A percentile compares a stretch with the other conserved stretches of the same genome.
These are phyloP conservation scores for Pseudogymnoascus sp. DNA, from an alignment of 2,329 filamentous ascomycete genomes.

Conservation along the genomic window DNA sequence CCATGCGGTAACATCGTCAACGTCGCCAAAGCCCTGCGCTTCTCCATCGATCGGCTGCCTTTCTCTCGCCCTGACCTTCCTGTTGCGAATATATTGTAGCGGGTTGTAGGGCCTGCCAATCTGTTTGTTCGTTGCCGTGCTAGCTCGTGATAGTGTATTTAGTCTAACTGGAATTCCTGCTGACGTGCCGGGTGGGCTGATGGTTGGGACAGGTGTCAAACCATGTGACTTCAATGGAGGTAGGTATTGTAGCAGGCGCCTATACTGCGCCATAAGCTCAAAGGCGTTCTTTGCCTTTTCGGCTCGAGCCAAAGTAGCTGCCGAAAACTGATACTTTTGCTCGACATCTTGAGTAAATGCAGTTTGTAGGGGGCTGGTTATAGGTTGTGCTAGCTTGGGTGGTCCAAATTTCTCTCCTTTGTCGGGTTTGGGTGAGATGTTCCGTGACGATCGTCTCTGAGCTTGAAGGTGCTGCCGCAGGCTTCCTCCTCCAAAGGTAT, in stretches of 20 bases:
- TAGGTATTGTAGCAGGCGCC: slow-evolving; percentile 69
- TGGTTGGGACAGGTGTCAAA: slow-evolving; percentile 24
- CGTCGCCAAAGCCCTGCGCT: slow-evolving; percentile 68
- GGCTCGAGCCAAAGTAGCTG: slow-evolving; percentile 71
- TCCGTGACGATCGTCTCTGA: slow-evolving; percentile 56
- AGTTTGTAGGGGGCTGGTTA: slow-evolving; percentile 39
- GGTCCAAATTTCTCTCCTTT: slow-evolving; percentile 25
- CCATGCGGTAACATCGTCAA: slow-evolving; percentile 66
- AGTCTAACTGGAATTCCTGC: slow-evolving; percentile 34
- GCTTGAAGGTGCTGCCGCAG: slow-evolving; percentile 65
- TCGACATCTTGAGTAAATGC: slow-evolving; percentile 42
- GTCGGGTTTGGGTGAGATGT: slow-evolving; percentile 51
- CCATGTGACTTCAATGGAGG: slow-evolving; percentile 58
- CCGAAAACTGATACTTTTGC: slow-evolving; percentile 63
- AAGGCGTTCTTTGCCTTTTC: slow-evolving; percentile 80
- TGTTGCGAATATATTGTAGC: slow-evolving; percentile 84
- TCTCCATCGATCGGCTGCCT: slow-evolving; percentile 67
- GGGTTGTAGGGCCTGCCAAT: slow-evolving; percentile 78
- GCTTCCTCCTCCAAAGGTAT: slow-evolving; percentile 44
- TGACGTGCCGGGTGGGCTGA: slow-evolving; percentile 32
- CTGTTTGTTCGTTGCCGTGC: slow-evolving; percentile 31
- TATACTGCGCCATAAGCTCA: slow-evolving; percentile 78
- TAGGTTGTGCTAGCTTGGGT: not conserved
- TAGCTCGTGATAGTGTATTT: slow-evolving; percentile 30
- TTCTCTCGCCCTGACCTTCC: slow-evolving; percentile 75